Conservation (phyloP, 176 grass and related monocot genomes). For the Triticum turgidum region DNA sequence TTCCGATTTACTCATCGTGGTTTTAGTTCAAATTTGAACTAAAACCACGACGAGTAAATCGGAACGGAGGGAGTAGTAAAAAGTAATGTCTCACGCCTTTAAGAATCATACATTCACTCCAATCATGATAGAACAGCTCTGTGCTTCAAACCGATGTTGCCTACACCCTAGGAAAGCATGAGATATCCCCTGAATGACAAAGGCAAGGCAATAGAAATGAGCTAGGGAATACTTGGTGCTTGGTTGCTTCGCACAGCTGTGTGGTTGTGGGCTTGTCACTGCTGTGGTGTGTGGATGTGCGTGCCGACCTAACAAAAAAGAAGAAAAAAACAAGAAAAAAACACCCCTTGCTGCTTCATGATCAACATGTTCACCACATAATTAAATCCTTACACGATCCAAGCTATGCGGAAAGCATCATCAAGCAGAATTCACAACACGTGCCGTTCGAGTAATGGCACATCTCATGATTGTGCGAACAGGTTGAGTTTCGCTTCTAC, state of each 20-base stretch:
- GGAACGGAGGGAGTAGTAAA: neutral
- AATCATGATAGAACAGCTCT: neutral
- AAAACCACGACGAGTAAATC: too few species aligned
- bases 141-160: neutral
- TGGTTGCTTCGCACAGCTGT: too few species aligned
- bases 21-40: too few species aligned
- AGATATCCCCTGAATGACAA: neutral
- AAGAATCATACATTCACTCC: neutral
- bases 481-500: neutral
- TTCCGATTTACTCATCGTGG: too few species aligned
- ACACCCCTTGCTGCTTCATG: neutral
- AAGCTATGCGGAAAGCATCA: neutral
- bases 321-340: neutral
- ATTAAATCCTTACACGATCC: neutral
- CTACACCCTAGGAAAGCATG: neutral
- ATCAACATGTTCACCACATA: neutral
- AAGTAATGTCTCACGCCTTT: neutral
- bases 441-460: too few species aligned
- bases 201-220: too few species aligned
- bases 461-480: neutral
- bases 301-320: neutral
- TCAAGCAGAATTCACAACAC: neutral
- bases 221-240: too few species aligned
- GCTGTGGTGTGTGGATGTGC: too few species aligned
- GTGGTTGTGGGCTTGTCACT: too few species aligned